A percentile compares a stretch with the other conserved stretches of the same genome.
These are phyloP conservation scores for Diaporthe sp. DNA, from an alignment of 2,329 filamentous ascomycete species.

Conservation along the genomic window DNA sequence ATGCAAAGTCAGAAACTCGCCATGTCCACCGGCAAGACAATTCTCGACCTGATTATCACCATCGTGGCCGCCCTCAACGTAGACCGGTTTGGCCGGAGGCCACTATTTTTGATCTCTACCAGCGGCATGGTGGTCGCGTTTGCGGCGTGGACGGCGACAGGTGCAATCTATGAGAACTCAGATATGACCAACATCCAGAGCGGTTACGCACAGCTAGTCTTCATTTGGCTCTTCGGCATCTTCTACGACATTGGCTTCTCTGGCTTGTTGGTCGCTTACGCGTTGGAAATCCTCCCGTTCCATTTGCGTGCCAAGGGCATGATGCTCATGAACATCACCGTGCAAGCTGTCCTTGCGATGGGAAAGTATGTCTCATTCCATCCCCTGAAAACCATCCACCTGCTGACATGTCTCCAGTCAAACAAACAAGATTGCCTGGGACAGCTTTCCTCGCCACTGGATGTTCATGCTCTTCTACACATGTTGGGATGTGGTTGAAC, in stretches of 20 bases:
- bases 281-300: conserved; percentile 69
- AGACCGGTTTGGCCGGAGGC: conserved; percentile 58
- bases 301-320: conserved; percentile 67
- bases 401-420: conserved; percentile 50
- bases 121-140: conserved; percentile 60
- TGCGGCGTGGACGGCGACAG: conserved; percentile 58
- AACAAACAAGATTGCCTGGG: conserved; percentile 73
- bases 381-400: fast-evolving
- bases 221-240: conserved; percentile 69
- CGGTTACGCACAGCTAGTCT: conserved; percentile 65
- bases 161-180: conserved; percentile 60
- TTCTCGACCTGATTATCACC: conserved; percentile 65
- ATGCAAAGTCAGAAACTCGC: conserved; percentile 63
- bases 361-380: conserved; percentile 60
- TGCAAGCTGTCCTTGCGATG: conserved; percentile 70
- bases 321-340: conserved; percentile 73
- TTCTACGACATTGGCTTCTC: conserved; percentile 71
- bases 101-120: conserved; percentile 59
- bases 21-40: conserved; percentile 59
- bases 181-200: conserved; percentile 47
- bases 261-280: conserved; percentile 66
- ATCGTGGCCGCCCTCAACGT: conserved; percentile 60
- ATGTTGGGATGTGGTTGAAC: conserved; percentile 69
- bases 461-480: conserved; percentile 76
- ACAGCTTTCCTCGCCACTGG: conserved; percentile 68